Base-by-base conservation (phyloP, 2,329 filamentous ascomycete genomes). In the Colletotrichum nymphaeae region DNA sequence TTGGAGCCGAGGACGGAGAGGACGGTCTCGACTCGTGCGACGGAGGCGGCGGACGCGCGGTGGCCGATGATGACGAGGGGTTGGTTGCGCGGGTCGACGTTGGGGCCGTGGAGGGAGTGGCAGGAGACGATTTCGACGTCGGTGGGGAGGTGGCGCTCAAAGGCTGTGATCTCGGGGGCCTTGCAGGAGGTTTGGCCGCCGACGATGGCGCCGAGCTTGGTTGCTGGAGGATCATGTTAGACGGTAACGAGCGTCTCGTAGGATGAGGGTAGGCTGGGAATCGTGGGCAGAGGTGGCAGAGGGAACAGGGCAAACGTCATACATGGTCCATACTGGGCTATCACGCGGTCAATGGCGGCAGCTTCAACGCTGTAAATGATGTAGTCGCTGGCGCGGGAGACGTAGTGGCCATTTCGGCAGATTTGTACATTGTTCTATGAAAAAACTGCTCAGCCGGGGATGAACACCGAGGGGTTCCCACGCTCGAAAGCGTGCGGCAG, bases 351-450 rank as follows among this genome's bases (percentile, higher is more conserved):
- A 83, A 99, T 97, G 76, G 93, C 90, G 78, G 95, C 95, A 75
- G 97, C 97, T 85, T 98, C 96, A 83, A 99, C 97, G 84, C 94
- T 97, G 89, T 99, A 99, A 82, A 99, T 95, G 85, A 98, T 98
- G 84, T 95, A 98, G 88, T 98, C 96, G 92, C 95, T 98, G 84
- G 93, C 92, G 85, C 97, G 92, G 78, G 97, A 98, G 79, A 99
- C 97, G 83, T 96, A 90, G 86, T 98, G 95, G 79, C 97, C 97
- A 90, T 98, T 98, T 83, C 91, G 92, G 82, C 96, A 92, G 79
- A 99, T 97, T 84, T 94, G 92, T 87, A 99, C 88, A 87, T 92
- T 92, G 81, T 89, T 92, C 96, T 85, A 82, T 79, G 78, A 75
- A 70, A 67, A 75, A 49, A 60, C 71, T 72, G 52, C 72, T 74